A percentile compares a stretch with the other conserved stretches of the same genome.
Evolutionary conservation across 495 filamentous ascomycete species (phyloP).

Genomic region (Tuber melanosporum): DNA sequence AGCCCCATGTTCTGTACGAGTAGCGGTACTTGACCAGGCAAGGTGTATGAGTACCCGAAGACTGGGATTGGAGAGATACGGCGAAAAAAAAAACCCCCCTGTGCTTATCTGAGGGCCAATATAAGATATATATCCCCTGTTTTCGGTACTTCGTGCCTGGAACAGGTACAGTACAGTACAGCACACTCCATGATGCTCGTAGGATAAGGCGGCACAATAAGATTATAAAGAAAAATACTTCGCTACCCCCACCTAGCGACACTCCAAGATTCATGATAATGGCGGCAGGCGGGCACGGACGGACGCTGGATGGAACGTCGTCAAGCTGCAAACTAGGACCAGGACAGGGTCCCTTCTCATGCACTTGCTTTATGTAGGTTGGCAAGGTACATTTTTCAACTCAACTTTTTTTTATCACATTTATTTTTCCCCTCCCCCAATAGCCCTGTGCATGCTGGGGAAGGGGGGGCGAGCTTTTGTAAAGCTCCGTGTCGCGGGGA

Average conservation of each 20-base stretch:
- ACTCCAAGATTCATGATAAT: neutral
- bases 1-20: neutral
- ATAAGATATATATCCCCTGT: neutral
- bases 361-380: neutral
- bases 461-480: neutral
- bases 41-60: neutral
- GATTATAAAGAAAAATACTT: neutral
- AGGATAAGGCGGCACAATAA: neutral
- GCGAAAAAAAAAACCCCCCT: neutral
- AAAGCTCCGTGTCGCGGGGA: neutral
- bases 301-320: neutral
- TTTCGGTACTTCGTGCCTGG: neutral
- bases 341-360: neutral
- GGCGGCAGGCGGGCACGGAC: neutral
- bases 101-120: neutral
- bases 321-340: neutral
- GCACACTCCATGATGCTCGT: neutral
- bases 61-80: neutral
- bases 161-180: neutral
- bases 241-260: neutral
- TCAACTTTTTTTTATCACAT: slow-evolving; percentile 14
- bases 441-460: neutral
- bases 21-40: neutral
- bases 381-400: slow-evolving; percentile 8
- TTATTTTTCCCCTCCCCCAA: neutral